A percentile compares a stretch with the other conserved stretches of the same genome.
Evolutionary conservation across 2,329 filamentous ascomycete genomes (phyloP).

Genomic region (Neopestalotiopsis sp.): DNA sequence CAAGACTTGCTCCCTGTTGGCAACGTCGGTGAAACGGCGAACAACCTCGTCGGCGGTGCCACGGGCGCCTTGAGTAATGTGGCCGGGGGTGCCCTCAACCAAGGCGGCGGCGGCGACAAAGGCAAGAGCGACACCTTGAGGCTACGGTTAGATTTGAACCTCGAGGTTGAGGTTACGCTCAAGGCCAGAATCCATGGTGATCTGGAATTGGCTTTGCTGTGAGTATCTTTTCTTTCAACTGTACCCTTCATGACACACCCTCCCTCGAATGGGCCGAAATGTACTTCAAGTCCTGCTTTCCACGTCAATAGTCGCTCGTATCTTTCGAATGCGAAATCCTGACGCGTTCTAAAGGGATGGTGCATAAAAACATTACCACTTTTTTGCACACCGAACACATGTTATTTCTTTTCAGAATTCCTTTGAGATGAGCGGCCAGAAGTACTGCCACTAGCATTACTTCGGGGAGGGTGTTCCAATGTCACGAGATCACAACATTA

Average conservation of each 20-base stretch:
- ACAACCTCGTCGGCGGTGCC: constrained; percentile 33
- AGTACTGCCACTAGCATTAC: no score
- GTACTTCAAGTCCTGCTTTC: constrained; percentile 8
- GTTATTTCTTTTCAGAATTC: not conserved
- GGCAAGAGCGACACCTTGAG: constrained; percentile 69
- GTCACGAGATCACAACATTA: not conserved
- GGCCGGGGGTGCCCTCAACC: constrained; percentile 29
- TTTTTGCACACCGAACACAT: not conserved
- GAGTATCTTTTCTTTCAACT: constrained; percentile 36
- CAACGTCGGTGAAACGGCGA: constrained; percentile 37
- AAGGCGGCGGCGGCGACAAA: constrained; percentile 34
- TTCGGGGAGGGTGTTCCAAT: no score
- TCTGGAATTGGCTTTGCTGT: constrained; percentile 74
- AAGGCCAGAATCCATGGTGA: constrained; percentile 89
- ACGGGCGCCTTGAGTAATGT: constrained; percentile 34
- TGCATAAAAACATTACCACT: constrained; percentile 1
- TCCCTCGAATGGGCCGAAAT: not conserved
- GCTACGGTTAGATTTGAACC: constrained; percentile 77
- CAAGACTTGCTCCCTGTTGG: constrained; percentile 34
- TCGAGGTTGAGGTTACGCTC: constrained; percentile 84
- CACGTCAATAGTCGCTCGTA: constrained; percentile 15
- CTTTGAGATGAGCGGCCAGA: not conserved
- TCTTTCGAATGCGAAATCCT: constrained; percentile 18
- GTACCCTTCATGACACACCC: not conserved
- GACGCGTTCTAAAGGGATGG: constrained; percentile 20